phyloP scores from a whole-genome alignment of 192 early-diverging fungal genomes.

The Backusella morwellensis region DNA sequence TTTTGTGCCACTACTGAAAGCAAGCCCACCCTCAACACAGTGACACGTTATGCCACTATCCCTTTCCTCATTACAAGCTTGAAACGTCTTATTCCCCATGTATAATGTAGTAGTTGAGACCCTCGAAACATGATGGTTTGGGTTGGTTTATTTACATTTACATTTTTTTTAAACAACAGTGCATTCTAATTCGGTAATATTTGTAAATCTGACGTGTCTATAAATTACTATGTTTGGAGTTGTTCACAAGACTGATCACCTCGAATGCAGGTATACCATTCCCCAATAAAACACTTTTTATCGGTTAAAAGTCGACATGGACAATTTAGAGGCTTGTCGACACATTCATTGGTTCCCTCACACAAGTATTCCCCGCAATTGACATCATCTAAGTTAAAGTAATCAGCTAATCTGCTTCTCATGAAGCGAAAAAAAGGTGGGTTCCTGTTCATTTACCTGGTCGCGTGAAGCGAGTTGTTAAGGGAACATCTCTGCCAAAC shows the following conservation, averaged over 20 bases:
- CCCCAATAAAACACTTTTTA: conserved; percentile 9
- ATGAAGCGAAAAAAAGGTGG: background rate
- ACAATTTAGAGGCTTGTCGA: background rate
- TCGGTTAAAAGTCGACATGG: conserved; percentile 10
- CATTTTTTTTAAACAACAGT: no score
- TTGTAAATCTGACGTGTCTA: no score
- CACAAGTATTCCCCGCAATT: conserved; percentile 9
- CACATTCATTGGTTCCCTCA: conserved; percentile 1
- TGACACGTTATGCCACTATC: no score
- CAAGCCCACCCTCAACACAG: no score
- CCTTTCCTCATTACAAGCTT: no score
- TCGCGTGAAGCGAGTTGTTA: background rate
- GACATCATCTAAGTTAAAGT: background rate
- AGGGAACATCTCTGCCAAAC: background rate
- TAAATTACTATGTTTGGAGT: background rate
- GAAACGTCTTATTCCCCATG: no score
- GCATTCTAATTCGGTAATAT: no score
- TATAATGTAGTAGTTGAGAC: no score
- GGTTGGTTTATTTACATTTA: no score
- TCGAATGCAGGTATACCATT: conserved; percentile 16
- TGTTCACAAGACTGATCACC: conserved; percentile 8
- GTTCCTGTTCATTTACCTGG: background rate
- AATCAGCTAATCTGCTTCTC: background rate
- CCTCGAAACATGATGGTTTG: no score
- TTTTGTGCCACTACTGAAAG: no score